Conservation (phyloP, 108 stramenopile genomes). For the Cyclotella sp. region DNA sequence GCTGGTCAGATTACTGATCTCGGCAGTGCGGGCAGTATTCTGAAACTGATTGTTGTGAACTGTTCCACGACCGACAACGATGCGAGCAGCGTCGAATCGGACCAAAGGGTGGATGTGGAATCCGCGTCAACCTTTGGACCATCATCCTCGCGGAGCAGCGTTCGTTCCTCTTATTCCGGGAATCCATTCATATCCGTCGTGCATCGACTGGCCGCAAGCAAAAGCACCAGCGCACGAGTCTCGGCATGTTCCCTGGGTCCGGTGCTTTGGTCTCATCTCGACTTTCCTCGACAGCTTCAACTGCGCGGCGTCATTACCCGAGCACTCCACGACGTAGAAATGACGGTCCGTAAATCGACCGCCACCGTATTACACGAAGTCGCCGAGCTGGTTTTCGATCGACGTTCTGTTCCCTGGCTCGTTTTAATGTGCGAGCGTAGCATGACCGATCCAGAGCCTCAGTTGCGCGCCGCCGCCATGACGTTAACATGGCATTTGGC, state of each 20-base stretch:
- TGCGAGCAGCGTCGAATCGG: constrained; percentile 16
- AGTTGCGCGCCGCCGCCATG: constrained; percentile 88
- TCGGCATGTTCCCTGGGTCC: constrained; percentile 89
- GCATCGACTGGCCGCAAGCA: constrained; percentile 85
- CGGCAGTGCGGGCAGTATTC: constrained; percentile 83
- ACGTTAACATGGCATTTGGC: constrained; percentile 90
- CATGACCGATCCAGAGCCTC: constrained; percentile 93
- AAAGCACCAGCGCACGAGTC: constrained; percentile 81
- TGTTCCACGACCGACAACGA: constrained; percentile 69
- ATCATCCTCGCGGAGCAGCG: constrained; percentile 35
- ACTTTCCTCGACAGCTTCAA: constrained; percentile 91
- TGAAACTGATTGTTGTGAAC: constrained; percentile 85
- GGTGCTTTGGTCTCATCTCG: constrained; percentile 86
- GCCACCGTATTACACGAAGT: constrained; percentile 89
- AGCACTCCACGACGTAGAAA: constrained; percentile 90
- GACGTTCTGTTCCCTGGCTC: constrained; percentile 85
- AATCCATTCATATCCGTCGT: constrained; percentile 86
- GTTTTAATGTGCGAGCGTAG: constrained; percentile 92
- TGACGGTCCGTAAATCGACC: constrained; percentile 87
- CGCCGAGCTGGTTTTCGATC: constrained; percentile 86
- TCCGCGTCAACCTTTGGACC: constrained; percentile 25
- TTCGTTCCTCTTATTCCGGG: constrained; percentile 64
- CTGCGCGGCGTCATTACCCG: constrained; percentile 90
- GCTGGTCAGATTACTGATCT: constrained; percentile 76
- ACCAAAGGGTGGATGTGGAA: constrained; percentile 49